phyloP scores from a whole-genome alignment of 148 eudicot species.

The Heliamphora exappendiculata region DNA sequence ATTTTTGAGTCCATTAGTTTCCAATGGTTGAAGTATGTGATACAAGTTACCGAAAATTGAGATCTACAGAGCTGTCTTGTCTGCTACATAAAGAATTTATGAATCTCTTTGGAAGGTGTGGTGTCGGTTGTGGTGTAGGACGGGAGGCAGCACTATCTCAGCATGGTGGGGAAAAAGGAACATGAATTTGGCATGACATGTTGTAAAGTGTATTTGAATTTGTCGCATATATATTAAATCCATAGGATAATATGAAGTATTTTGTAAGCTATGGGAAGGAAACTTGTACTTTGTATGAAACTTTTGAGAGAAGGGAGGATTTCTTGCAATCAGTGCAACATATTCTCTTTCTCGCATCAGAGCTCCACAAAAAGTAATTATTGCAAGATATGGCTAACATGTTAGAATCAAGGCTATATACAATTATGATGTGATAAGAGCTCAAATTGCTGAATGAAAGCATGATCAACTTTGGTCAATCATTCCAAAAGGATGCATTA shows the following conservation, averaged over 20 bases:
- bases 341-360: too few relatives aligned
- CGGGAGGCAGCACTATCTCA: background rate
- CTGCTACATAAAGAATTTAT: background rate
- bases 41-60: background rate
- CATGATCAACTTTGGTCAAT: background rate
- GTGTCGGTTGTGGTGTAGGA: background rate
- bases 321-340: too few relatives aligned
- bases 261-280: too few relatives aligned
- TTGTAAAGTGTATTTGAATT: background rate
- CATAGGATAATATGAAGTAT: too few relatives aligned
- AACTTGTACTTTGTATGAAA: too few relatives aligned
- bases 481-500: background rate
- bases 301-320: background rate
- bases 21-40: background rate
- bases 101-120: background rate
- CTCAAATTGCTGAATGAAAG: background rate
- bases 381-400: too few relatives aligned
- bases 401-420: background rate
- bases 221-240: too few relatives aligned
- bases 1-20: background rate
- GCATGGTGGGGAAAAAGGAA: background rate
- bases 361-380: too few relatives aligned
- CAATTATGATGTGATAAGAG: background rate
- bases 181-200: background rate
- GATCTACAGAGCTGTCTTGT: background rate